Base-by-base conservation (phyloP, 2,329 filamentous ascomycete species). In the Phaeosphaeriaceae sp. region DNA sequence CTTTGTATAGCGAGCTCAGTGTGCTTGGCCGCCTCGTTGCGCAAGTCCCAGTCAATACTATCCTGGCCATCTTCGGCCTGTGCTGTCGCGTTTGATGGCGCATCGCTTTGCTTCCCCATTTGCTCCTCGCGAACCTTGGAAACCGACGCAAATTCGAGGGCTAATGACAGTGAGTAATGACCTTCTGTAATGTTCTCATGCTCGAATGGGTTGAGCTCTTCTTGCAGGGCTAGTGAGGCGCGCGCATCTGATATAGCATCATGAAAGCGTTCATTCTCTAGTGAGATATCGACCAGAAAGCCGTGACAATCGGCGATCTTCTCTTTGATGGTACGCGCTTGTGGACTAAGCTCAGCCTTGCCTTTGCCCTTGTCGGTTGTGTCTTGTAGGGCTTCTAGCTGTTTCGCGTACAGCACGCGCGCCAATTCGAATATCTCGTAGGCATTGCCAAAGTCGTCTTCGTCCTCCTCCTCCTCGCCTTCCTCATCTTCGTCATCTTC, bases 161-260 rank as follows among this genome's bases (percentile, higher is more conserved):
- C 94, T 13, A 99, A 83, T 0, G 93, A 96, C 20, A 99, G 86
- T 76, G 97, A 97, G 79, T 89, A 99, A 77, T 99, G 92, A 13
- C 90, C 93, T 77, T 99, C 94, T 34, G 94, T 93, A 48, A 97
- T 83, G 42, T 95, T 83, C 62, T 92, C 89, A 12, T 90, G 91
- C 54, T 95, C 90, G 41, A 87, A 81, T 0, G 90, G 83, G 68
- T 90, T 92, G 2, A 97, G 81, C 42, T 88, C 82, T 61, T 89
- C 77, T 75, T 95, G 95, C 65, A 95, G 84, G 33, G 83, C 83
- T 40, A 97, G 83, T 1, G 92, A 87, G 12, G 87, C 84, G 61
- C 86, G 86, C 43, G 90, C 86, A 74, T 99, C 94, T 38, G 85
- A 82, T 44, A 96, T 89, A n/a, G 94, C 93, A 60, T 90, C 87